Evolutionary conservation across 202 grass and related monocot genomes (phyloP).

Genomic region (Schoenoplectus triqueter): DNA sequence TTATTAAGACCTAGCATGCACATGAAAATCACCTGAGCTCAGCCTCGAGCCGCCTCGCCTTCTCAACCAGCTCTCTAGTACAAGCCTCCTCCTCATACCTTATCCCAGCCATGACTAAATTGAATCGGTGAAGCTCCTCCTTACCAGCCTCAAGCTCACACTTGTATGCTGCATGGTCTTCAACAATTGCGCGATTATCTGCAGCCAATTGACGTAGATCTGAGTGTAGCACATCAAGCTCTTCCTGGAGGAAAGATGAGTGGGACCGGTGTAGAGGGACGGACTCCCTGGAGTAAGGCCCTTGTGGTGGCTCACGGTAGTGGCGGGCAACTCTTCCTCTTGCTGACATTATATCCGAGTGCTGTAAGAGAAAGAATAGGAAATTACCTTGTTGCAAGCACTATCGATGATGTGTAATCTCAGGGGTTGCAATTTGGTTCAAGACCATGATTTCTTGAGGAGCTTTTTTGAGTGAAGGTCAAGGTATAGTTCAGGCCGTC

Average conservation of each 20-base stretch:
- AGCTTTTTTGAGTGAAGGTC: not conserved
- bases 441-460: not conserved
- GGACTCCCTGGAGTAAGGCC: slow-evolving; percentile 44
- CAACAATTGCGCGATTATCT: slow-evolving; percentile 52
- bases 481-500: no score
- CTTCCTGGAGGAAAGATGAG: slow-evolving; percentile 54
- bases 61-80: slow-evolving; percentile 66
- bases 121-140: slow-evolving; percentile 60
- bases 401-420: not conserved
- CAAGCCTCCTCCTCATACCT: slow-evolving; percentile 67
- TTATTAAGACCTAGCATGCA: not conserved
- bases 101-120: slow-evolving; percentile 57
- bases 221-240: slow-evolving; percentile 53
- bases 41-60: slow-evolving; percentile 69
- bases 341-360: slow-evolving; percentile 47
- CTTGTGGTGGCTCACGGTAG: slow-evolving; percentile 38
- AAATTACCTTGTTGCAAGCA: not conserved
- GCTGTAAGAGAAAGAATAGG: not conserved
- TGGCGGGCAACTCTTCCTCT: slow-evolving; percentile 50
- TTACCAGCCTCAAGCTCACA: slow-evolving; percentile 55
- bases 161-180: slow-evolving; percentile 55
- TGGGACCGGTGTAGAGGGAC: slow-evolving; percentile 47
- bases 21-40: slow-evolving; percentile 45
- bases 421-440: not conserved
- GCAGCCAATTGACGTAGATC: slow-evolving; percentile 62